phyloP scores from a whole-genome alignment of 2,329 filamentous ascomycete species.

The Fusarium beomiforme region DNA sequence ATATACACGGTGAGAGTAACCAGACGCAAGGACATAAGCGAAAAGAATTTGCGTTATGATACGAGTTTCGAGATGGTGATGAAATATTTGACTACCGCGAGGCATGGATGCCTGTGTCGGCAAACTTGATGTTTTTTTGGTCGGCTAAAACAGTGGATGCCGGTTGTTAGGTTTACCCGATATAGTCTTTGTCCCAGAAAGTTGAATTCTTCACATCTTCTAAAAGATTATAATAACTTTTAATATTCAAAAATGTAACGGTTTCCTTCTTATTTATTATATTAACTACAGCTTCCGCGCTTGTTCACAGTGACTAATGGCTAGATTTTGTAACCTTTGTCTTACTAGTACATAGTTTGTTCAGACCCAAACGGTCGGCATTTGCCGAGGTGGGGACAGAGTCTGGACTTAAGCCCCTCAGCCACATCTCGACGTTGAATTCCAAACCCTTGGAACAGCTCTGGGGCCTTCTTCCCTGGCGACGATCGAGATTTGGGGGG shows the following conservation, averaged over 20 bases:
- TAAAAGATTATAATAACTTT: neutral
- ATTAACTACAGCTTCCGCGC: neutral
- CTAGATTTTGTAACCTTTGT: neutral
- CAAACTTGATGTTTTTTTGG: neutral
- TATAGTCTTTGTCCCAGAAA: neutral
- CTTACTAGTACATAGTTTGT: neutral
- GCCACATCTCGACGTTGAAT: constrained; percentile 28
- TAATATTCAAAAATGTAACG: neutral
- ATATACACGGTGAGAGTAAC: neutral
- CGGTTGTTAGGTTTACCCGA: neutral
- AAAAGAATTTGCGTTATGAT: neutral
- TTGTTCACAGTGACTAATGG: neutral
- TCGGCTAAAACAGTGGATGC: neutral
- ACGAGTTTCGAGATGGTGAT: neutral
- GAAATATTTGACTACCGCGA: constrained; percentile 14
- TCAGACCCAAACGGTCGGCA: constrained; percentile 31
- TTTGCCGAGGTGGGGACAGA: constrained; percentile 27
- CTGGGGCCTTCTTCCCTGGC: constrained; percentile 18
- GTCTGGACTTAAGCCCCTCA: constrained; percentile 35
- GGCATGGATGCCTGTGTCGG: neutral
- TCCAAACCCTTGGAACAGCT: constrained; percentile 29
- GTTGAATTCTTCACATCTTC: neutral
- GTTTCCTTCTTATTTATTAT: neutral
- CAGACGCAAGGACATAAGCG: neutral
- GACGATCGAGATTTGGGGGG: constrained; percentile 32